Percentiles rank a stretch among this genome's conserved stretches.
These are phyloP conservation scores for Pseudonitzschia delicatissima DNA, from an alignment of 108 stramenopile genomes.

Conservation along the genomic window DNA sequence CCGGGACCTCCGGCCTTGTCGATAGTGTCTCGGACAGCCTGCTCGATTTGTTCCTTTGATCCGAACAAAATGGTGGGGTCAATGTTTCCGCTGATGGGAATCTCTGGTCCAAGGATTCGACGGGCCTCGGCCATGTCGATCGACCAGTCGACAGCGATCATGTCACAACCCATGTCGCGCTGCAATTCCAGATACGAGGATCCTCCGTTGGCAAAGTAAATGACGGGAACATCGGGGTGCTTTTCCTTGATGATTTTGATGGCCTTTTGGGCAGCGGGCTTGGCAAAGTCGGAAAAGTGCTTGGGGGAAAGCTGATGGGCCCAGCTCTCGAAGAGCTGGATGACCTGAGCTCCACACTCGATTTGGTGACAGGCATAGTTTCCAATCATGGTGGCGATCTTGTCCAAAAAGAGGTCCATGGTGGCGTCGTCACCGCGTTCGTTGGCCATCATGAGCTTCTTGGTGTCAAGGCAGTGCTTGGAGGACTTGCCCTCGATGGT, in stretches of 20 bases:
- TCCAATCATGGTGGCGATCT: slow-evolving; percentile 87
- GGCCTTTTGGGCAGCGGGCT: slow-evolving; percentile 85
- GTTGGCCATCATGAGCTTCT: slow-evolving; percentile 91
- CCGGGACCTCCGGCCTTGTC: slow-evolving; percentile 93
- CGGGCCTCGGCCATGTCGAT: slow-evolving; percentile 86
- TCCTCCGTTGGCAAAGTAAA: slow-evolving; percentile 98
- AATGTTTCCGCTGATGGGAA: slow-evolving; percentile 90
- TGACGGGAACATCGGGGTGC: slow-evolving; percentile 92
- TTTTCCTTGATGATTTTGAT: slow-evolving; percentile 86
- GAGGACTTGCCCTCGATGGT: slow-evolving; percentile 93
- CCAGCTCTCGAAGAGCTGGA: slow-evolving; percentile 99
- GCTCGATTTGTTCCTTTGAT: slow-evolving; percentile 80
- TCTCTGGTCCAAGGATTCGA: slow-evolving; percentile 71
- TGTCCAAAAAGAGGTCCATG: slow-evolving; percentile 80
- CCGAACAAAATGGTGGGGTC: slow-evolving; percentile 95
- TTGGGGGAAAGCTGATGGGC: slow-evolving; percentile 91
- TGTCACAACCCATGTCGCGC: slow-evolving; percentile 86
- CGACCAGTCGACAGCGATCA: slow-evolving; percentile 90
- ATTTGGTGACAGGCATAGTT: slow-evolving; percentile 95
- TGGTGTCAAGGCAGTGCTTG: slow-evolving; percentile 81
- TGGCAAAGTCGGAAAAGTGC: slow-evolving; percentile 85
- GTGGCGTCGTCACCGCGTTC: slow-evolving; percentile 58
- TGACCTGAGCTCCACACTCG: slow-evolving; percentile 94
- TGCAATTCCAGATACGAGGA: slow-evolving; percentile 90
- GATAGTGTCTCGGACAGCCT: slow-evolving; percentile 89